Evolutionary conservation across 2,329 filamentous ascomycete genomes (phyloP), one percentile per base, ranked within the genome.

Genomic region (Paraconiothyrium sp.): DNA sequence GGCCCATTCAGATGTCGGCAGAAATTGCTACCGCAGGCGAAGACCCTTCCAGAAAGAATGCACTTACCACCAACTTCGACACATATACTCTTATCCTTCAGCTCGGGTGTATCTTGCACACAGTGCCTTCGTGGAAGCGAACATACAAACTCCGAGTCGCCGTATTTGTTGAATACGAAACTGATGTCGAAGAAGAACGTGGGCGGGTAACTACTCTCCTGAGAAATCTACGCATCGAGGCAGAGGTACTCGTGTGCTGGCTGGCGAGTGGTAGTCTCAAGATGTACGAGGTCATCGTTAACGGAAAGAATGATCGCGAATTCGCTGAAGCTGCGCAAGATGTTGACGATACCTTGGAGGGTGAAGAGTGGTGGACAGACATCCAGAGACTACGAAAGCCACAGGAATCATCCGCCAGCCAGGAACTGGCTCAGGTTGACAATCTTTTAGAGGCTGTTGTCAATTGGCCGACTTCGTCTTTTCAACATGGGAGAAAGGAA

Each of bases 1-100:
- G 93, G 93, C 93, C 93, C 0, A 95, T 97, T 57, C 93, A 97
- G 67, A 97, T 97, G 92, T 94, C 92, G 6, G 92, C 92, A 1
- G 92, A 94, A 70, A 86, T 95, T 37, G 86, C 88, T 0, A 83
- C 90, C 1, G 88, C 65, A 24, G 56, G 46, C 5, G 74, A 65
- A 85, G 72, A 74, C 39, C 67, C 70, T 3, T 68, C 67, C 11
- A 85, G 84, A 62, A 81, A 85, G 63, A 88, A 88, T 69, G 84
- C 95, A 6, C 78, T 94, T 58, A 96, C 93, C 0, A 95, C 92
- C 0, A 97, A 97, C 67, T 96, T 97, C 75, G 93, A 97, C 76
- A 97, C 93, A 0, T 96, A 93, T 85, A 88, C 92, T 0, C 82
- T 96, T n/a, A 95, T 96, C 61, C 82, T 96, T 3, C 92, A 96